phyloP scores from a whole-genome alignment of 78 protist species.

The Mastigamoeba balamuthi region DNA sequence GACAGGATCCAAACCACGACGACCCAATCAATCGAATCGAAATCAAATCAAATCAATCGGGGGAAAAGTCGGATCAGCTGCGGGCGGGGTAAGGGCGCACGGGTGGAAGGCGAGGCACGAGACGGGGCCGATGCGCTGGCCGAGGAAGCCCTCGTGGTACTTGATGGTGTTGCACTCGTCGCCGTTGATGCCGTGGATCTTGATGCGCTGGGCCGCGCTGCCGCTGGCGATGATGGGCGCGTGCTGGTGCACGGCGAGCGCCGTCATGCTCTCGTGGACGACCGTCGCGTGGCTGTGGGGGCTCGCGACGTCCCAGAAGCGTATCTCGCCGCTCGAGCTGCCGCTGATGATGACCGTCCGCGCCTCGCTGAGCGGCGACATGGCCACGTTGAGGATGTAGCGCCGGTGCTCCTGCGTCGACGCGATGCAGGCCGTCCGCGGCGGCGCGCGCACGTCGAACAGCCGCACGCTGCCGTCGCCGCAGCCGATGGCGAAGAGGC shows the following conservation, averaged over 20 bases:
- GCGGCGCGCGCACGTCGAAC: slow-evolving; percentile 26
- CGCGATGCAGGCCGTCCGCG: no score
- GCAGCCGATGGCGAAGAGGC: slow-evolving; percentile 35
- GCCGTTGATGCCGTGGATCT: slow-evolving; percentile 46
- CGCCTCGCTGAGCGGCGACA: slow-evolving; percentile 19
- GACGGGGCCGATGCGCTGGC: slow-evolving; percentile 84
- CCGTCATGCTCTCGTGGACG: slow-evolving; percentile 1
- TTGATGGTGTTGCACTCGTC: slow-evolving; percentile 36
- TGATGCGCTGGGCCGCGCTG: slow-evolving; percentile 31
- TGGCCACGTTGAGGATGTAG: slow-evolving; percentile 25
- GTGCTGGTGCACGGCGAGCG: slow-evolving; percentile 34
- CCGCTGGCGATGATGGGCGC: slow-evolving; percentile 52
- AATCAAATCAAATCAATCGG: no score
- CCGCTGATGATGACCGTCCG: slow-evolving; percentile 13
- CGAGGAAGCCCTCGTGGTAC: slow-evolving; percentile 83
- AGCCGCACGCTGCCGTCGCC: slow-evolving; percentile 47
- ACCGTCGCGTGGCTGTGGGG: slow-evolving; percentile 23
- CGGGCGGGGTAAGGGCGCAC: not conserved
- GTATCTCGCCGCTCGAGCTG: slow-evolving; percentile 30
- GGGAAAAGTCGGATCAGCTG: no score
- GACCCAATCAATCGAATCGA: no score
- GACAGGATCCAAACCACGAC: no score
- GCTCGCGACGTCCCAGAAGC: slow-evolving; percentile 37
- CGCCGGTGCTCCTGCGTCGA: slow-evolving; percentile 44
- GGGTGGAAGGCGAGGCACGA: slow-evolving; percentile 80